Conservation (phyloP, 371 early-diverging fungal species). For the Nematocida ironsii region DNA sequence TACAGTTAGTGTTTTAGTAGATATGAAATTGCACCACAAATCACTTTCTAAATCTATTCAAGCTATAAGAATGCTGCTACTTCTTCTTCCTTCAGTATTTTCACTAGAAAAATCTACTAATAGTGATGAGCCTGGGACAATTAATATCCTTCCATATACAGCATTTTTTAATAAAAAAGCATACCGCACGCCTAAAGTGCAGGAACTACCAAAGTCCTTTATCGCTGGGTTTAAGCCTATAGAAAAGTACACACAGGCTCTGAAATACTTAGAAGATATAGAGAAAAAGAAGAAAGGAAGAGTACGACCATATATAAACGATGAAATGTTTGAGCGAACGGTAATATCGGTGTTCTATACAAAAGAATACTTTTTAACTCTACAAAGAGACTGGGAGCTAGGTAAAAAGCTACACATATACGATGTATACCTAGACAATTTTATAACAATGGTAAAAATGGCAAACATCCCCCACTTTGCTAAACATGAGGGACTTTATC, state of each 20-base stretch:
- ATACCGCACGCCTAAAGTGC: no score
- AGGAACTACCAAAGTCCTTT: background rate
- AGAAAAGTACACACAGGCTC: constrained; percentile 23
- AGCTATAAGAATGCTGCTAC: background rate
- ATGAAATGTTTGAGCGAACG: background rate
- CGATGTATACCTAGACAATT: constrained; percentile 24
- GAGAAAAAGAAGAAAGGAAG: background rate
- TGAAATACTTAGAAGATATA: constrained; percentile 7
- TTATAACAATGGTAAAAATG: constrained; percentile 56
- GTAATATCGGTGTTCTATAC: constrained; percentile 26
- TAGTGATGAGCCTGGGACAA: background rate
- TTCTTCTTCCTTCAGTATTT: no score
- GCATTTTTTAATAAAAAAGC: background rate
- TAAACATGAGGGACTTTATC: constrained; percentile 2
- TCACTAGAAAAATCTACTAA: background rate
- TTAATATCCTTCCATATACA: constrained; percentile 19
- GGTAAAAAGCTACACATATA: constrained; percentile 21
- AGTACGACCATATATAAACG: background rate
- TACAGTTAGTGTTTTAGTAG: background rate
- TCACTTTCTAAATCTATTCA: background rate
- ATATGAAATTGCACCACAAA: constrained; percentile 6
- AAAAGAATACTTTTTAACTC: constrained; percentile 34
- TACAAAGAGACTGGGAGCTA: constrained; percentile 5
- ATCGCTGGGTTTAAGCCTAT: constrained; percentile 50
- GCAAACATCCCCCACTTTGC: constrained; percentile 42